Evolutionary conservation across 1,284 basidiomycete genomes (phyloP).

Genomic region (Austroboletus olivaceoglutinosus): DNA sequence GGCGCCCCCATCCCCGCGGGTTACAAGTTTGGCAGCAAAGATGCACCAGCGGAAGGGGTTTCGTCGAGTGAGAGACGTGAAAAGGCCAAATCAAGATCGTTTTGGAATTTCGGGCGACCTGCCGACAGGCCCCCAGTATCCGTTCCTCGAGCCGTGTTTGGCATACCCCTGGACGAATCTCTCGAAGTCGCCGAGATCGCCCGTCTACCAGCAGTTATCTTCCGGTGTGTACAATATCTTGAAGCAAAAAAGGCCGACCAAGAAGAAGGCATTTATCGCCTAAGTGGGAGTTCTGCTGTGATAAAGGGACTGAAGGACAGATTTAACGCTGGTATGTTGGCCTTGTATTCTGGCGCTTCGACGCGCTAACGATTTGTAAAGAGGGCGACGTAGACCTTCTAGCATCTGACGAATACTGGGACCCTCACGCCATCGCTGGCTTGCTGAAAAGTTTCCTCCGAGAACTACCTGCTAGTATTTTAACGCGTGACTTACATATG

Average conservation of each 20-base stretch:
- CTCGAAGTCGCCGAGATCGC: slow-evolving; percentile 87
- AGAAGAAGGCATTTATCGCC: slow-evolving; percentile 96
- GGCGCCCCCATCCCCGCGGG: slow-evolving; percentile 84
- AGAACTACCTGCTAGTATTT: slow-evolving; percentile 85
- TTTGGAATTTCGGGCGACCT: slow-evolving; percentile 79
- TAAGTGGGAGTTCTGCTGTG: slow-evolving; percentile 90
- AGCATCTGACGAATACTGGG: slow-evolving; percentile 85
- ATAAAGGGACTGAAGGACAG: slow-evolving; percentile 92
- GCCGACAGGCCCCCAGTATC: slow-evolving; percentile 45
- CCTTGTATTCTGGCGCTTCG: slow-evolving; percentile 5
- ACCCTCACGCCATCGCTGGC: slow-evolving; percentile 93
- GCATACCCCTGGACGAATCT: slow-evolving; percentile 83
- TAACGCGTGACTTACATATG: slow-evolving; percentile 89
- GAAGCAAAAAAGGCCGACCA: slow-evolving; percentile 90
- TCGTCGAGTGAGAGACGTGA: slow-evolving; percentile 66
- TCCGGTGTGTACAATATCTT: slow-evolving; percentile 88
- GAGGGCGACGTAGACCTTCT: slow-evolving; percentile 92
- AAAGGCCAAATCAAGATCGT: slow-evolving; percentile 85
- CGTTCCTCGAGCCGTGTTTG: slow-evolving; percentile 80
- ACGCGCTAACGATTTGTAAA: slow-evolving; percentile 29
- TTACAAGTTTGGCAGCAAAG: slow-evolving; percentile 82
- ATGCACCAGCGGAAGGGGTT: slow-evolving; percentile 47
- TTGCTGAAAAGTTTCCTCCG: slow-evolving; percentile 88
- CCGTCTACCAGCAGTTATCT: slow-evolving; percentile 91
- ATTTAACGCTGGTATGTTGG: slow-evolving; percentile 77